Evolutionary conservation across 495 filamentous ascomycete species (phyloP), one percentile per base, ranked within the genome.

Genomic region (Echria macrotheca): DNA sequence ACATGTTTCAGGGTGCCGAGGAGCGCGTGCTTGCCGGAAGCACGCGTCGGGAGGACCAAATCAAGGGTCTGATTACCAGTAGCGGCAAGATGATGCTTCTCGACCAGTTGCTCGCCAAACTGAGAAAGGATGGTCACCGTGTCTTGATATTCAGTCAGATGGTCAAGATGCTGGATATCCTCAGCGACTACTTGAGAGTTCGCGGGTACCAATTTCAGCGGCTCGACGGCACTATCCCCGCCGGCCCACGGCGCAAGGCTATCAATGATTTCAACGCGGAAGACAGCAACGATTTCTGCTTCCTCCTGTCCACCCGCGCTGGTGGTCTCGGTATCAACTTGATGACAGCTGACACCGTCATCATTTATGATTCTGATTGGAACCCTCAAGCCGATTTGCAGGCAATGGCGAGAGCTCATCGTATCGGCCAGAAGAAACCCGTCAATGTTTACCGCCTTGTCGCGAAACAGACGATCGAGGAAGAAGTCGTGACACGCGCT

Each of bases 81-180:
- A 97, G 94, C 64, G 93, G 93, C 49, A 99, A 99, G 69, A 95
- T 99, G 91, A 96, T 97, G 84, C 77, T 99, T 39, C 80, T 99
- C 10, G 91, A 99, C 52, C 88, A 87, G 58, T 80, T 99, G 22
- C 78, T 99, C 22, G 82, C 84, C 5, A 99, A 97, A 69, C 70
- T 97, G 38, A 94, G 84, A 65, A 81, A 80, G 47, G 91, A 99
- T 56, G 86, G 86, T 42, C 93, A 99, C 63, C 87, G 93, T 12
- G 94, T 99, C 24, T 64, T 99, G 56, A 96, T 99, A 39, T 99
- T 99, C 71, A 96, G 93, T 55, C 94, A 97, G 65, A 97, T 99
- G 94, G 93, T 99, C 26, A 93, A 89, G 65, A 96, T 99, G 82
- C 81, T 99, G 4, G 90, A 99, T 57, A 89, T 99, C 46, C 74